These are phyloP conservation scores for Backusella tuberculispora DNA, from an alignment of 192 early-diverging fungal species.

Conservation along the genomic window DNA sequence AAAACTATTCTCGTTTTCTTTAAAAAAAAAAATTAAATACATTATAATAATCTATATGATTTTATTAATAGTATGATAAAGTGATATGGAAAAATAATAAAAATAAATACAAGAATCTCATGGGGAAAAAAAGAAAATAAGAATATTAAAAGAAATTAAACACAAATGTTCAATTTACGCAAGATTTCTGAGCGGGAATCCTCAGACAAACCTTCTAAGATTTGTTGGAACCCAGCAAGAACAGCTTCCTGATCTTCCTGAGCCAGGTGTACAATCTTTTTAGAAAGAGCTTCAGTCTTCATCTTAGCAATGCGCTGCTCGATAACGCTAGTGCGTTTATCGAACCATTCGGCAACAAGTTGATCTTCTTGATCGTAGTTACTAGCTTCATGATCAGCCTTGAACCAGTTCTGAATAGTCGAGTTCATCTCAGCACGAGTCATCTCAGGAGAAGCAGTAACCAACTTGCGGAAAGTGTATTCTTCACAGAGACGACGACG, in stretches of 20 bases:
- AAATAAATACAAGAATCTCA: slow-evolving; percentile 17
- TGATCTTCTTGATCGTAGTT: slow-evolving; percentile 64
- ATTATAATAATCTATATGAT: slow-evolving; percentile 13
- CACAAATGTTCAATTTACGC: slow-evolving; percentile 22
- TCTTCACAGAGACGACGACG: slow-evolving; percentile 82
- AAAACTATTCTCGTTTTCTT: no score
- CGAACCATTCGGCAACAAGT: slow-evolving; percentile 64
- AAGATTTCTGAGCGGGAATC: slow-evolving; percentile 37
- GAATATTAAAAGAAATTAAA: slow-evolving; percentile 23
- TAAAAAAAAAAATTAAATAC: no score
- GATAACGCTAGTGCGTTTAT: slow-evolving; percentile 44
- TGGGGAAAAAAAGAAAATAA: background rate
- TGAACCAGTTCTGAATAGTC: slow-evolving; percentile 69
- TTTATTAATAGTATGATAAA: slow-evolving; percentile 11
- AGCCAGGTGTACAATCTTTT: slow-evolving; percentile 33
- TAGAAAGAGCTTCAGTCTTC: slow-evolving; percentile 33
- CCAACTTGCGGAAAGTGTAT: slow-evolving; percentile 66
- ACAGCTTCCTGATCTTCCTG: slow-evolving; percentile 42
- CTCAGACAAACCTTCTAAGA: slow-evolving; percentile 36
- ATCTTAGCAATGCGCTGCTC: slow-evolving; percentile 43
- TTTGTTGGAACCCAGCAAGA: slow-evolving; percentile 39
- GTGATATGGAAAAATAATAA: background rate
- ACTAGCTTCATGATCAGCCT: slow-evolving; percentile 51
- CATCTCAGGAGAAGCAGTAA: slow-evolving; percentile 47
- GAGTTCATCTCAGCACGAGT: slow-evolving; percentile 55